These are phyloP conservation scores for Saccharomycopsis capsularis DNA, from an alignment of 805 yeast genomes.

Conservation along the genomic window DNA sequence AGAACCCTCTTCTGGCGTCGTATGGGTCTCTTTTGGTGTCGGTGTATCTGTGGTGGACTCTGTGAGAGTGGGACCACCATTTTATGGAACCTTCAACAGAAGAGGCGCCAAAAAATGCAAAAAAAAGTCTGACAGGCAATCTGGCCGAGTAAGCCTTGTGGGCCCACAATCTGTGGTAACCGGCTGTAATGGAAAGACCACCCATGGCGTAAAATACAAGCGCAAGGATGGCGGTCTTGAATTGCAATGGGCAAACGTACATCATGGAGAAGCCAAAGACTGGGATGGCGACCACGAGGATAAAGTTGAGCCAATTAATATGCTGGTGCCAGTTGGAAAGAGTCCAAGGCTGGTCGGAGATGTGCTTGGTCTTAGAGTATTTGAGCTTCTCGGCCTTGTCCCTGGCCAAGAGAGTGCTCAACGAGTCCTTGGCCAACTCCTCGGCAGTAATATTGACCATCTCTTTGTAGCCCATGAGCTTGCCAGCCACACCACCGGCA, in stretches of 20 bases:
- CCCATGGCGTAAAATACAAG: constrained; percentile 47
- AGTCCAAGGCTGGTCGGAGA: constrained; percentile 78
- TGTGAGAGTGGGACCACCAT: constrained; percentile 86
- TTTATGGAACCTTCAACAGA: constrained; percentile 80
- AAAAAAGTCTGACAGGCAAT: constrained; percentile 53
- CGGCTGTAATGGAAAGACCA: constrained; percentile 77
- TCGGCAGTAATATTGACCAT: constrained; percentile 64
- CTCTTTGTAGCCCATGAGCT: constrained; percentile 73
- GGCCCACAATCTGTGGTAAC: constrained; percentile 75
- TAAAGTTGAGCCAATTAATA: constrained; percentile 70
- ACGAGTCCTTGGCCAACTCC: constrained; percentile 46
- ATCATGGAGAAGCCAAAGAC: constrained; percentile 38
- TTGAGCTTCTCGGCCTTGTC: constrained; percentile 37
- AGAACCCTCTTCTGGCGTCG: constrained; percentile 77
- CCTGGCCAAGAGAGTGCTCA: constrained; percentile 39
- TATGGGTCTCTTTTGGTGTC: constrained; percentile 81
- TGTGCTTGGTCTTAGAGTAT: constrained; percentile 41
- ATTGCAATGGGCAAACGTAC: constrained; percentile 35
- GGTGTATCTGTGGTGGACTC: constrained; percentile 82
- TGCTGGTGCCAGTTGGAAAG: constrained; percentile 62
- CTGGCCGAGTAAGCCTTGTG: constrained; percentile 66
- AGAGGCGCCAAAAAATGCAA: constrained; percentile 75
- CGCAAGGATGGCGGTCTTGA: constrained; percentile 41
- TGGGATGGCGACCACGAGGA: constrained; percentile 59
- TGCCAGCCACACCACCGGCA: constrained; percentile 71